Percentiles rank a stretch among this genome's conserved stretches.
These are phyloP conservation scores for Kalmanozyma brasiliensis DNA, from an alignment of 1,284 basidiomycete species.

Conservation along the genomic window DNA sequence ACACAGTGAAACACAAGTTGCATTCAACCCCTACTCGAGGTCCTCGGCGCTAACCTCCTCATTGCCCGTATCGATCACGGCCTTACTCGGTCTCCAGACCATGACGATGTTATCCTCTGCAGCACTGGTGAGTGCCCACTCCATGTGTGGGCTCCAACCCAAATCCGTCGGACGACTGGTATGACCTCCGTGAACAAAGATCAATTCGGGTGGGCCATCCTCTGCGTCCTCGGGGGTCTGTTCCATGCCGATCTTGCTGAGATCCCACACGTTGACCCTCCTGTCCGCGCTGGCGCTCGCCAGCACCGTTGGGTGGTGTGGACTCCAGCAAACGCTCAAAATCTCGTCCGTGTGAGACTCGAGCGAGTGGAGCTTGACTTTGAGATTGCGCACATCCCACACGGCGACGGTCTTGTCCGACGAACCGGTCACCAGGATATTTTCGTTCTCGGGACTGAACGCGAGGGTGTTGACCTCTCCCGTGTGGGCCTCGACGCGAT, in stretches of 20 bases:
- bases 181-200: constrained; percentile 67
- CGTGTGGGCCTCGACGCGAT: constrained; percentile 81
- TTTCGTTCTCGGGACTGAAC: constrained; percentile 84
- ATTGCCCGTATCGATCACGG: constrained; percentile 40
- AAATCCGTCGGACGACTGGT: constrained; percentile 65
- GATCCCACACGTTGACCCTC: constrained; percentile 94
- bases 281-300: constrained; percentile 82
- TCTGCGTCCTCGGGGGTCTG: constrained; percentile 98
- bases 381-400: constrained; percentile 86
- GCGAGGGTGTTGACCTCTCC: constrained; percentile 90
- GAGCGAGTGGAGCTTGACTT: constrained; percentile 83
- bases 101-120: constrained; percentile 67
- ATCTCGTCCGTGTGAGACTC: constrained; percentile 95
- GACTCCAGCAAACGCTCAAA: constrained; percentile 92
- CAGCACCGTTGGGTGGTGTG: constrained; percentile 74
- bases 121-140: constrained; percentile 62
- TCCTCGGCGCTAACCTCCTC: constrained; percentile 38
- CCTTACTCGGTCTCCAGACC: constrained; percentile 57
- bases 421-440: constrained; percentile 91
- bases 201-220: constrained; percentile 80
- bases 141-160: constrained; percentile 63
- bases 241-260: constrained; percentile 90
- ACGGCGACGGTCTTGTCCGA: constrained; percentile 92
- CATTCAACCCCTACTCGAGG: constrained; percentile 16
- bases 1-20: too few relatives aligned